Evolutionary conservation across 2,329 filamentous ascomycete genomes (phyloP), one percentile per base, ranked within the genome.

Genomic region (Cladobotryum protrusum): DNA sequence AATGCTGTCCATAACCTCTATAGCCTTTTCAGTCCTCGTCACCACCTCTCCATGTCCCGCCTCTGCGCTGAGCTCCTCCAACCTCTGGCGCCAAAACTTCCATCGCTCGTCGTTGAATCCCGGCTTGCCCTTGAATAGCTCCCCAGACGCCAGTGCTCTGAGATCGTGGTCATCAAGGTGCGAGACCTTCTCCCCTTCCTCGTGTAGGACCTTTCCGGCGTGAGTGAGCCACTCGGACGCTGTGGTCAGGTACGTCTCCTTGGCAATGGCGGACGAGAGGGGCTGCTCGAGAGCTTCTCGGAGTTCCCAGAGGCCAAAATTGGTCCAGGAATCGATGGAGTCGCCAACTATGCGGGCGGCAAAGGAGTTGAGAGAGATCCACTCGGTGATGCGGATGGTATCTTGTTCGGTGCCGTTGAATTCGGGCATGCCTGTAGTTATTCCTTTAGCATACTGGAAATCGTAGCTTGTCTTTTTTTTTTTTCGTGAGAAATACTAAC

Each of bases 311-410:
- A 66, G 52, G 46, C 56, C 63, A 39, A 65, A 57, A 45, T 63
- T 63, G 39, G 53, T 53, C 56, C 61, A 64, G 11, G 44, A 13
- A 19, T 54, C 49, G 15, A 59, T 52, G 7, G 41, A 33, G n/a
- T 52, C 44, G 51, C 58, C 60, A 47, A 62, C 56, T 15, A 66
- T 52, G 43, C 60, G 64, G 19, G 66, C 66, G 43, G 59, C 57
- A 41, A 68, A 65, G 11, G 63, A 64, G 57, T 68, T 64, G 54
- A 67, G 53, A 9, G 61, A 63, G 32, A 62, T 52, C 63, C 63
- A 68, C 45, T 61, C 50, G 3, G 52, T 18, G 29, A 61, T 48
- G 11, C 53, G 41, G 33, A 35, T 48, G 17, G 56, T 50, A 39
- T 63, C 56, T n/a, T 49, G 33, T 8, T 60, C 54, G 17, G 55